Base-by-base conservation (phyloP, 1,284 basidiomycete species). In the Ceraceosorus guamensis region DNA sequence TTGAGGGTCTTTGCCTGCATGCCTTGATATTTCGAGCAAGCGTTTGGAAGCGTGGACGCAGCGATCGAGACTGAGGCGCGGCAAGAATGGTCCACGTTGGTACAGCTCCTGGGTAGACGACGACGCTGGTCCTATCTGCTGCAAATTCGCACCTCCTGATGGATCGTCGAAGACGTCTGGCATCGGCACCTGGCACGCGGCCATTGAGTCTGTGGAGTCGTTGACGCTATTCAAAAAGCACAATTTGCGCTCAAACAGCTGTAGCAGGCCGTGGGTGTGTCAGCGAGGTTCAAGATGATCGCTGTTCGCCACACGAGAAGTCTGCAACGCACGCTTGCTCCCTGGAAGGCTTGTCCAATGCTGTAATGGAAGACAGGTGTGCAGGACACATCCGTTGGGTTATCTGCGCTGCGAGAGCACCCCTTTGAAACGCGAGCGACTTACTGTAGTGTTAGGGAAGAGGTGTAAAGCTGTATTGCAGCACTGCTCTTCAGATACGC, bases 201-300 rank as follows among this genome's bases (percentile, higher is more conserved):
- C 55, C 1, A 53, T 46, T 6, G 63, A 52, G 45, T 65, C 65
- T 39, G 50, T 59, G 56, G 58, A 61, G 52, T 66, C 67, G 50
- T 60, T 65, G 56, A 67, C 63, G 56, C 67, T 67, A 46, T 66
- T 70, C 55, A 72, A 61, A 58, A 72, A 72, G 61, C 70, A 72
- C 13, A 72, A 59, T 55, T 72, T 72, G 31, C 70, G 62, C 46
- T 72, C 70, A 44, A 72, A 72, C 30, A 72, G 50, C 24, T 24
- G 3, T 24, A 24, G 24, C 24, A 24, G 46, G 7, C 24, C 24
- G 24, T 2, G 24, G 30, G 16, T 52, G n/a, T 30, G 6, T 6
- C 6, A n/a, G 11, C 5, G 16, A 52, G 30, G 16, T 14, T 14
- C 7, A 10, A 51, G 34, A 6, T 16, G 33, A 2, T 6, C 16